A percentile compares a stretch with the other conserved stretches of the same genome.
phyloP scores from a whole-genome alignment of 1,284 basidiomycete genomes.

The Clitocybe nebularis region DNA sequence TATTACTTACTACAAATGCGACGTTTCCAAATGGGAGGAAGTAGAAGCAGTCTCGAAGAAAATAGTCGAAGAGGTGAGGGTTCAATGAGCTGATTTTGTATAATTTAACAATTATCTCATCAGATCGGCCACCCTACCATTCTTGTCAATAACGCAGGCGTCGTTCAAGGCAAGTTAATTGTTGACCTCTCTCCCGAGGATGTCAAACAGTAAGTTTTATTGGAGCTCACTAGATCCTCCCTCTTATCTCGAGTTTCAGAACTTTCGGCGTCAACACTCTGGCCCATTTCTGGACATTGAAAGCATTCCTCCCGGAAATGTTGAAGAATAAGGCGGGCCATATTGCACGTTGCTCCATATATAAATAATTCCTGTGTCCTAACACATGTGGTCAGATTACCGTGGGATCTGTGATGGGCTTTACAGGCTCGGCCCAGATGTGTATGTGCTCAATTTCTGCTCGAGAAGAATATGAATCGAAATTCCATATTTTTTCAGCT shows the following conservation, averaged over 20 bases:
- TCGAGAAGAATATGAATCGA: constrained; percentile 6
- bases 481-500: constrained; percentile 37
- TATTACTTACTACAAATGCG: constrained; percentile 81
- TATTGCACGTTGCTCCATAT: constrained; percentile 50
- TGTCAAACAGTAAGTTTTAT: constrained; percentile 65
- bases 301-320: constrained; percentile 92
- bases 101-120: not conserved
- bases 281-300: constrained; percentile 87
- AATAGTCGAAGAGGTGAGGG: constrained; percentile 69
- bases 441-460: constrained; percentile 43
- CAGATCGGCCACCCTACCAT: constrained; percentile 88
- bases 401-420: constrained; percentile 77
- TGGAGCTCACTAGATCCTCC: not conserved
- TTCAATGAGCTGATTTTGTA: not conserved
- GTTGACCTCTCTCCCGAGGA: constrained; percentile 78
- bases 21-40: constrained; percentile 84
- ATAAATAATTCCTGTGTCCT: constrained; percentile 10
- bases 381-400: constrained; percentile 50
- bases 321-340: constrained; percentile 77
- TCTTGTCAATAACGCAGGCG: constrained; percentile 94
- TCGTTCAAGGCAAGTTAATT: constrained; percentile 85
- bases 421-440: constrained; percentile 76
- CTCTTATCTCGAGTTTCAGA: constrained; percentile 40
- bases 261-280: constrained; percentile 89
- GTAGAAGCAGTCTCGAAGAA: constrained; percentile 69